A percentile compares a stretch with the other conserved stretches of the same genome.
Evolutionary conservation across 2,329 filamentous ascomycete species (phyloP).

Genomic region (Phyllosticta citribraziliensis): DNA sequence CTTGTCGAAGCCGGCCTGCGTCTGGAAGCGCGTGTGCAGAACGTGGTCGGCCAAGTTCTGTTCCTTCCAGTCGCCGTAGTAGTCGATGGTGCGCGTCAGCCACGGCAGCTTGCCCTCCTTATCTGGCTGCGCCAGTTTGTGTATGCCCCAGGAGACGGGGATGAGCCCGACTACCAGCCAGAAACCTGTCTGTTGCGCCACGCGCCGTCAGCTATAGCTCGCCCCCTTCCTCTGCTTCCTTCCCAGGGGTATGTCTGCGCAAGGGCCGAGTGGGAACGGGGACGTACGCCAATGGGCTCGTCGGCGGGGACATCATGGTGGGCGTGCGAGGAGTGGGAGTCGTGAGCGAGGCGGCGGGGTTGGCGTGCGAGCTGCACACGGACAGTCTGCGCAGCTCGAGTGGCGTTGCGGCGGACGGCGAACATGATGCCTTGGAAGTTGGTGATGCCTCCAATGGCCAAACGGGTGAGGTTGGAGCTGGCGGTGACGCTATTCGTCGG

Average conservation of each 20-base stretch:
- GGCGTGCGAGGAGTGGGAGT: constrained; percentile 17
- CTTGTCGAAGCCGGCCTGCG: constrained; percentile 53
- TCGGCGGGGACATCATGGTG: constrained; percentile 30
- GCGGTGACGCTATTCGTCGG: neutral
- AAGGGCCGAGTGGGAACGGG: neutral
- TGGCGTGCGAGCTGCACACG: constrained; percentile 27
- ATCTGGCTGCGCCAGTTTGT: constrained; percentile 33
- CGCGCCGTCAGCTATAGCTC: constrained; percentile 18
- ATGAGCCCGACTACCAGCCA: constrained; percentile 37
- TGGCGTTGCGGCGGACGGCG: constrained; percentile 34
- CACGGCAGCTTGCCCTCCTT: constrained; percentile 31
- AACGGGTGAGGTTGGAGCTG: neutral
- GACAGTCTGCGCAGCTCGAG: constrained; percentile 31
- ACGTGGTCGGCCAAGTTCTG: constrained; percentile 41
- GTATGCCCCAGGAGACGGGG: constrained; percentile 36
- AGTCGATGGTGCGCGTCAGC: constrained; percentile 44
- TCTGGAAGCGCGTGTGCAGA: constrained; percentile 49
- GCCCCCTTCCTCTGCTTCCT: neutral
- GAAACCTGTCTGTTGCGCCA: constrained; percentile 31
- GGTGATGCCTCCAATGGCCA: neutral
- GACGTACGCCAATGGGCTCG: constrained; percentile 44
- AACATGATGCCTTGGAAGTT: constrained; percentile 29
- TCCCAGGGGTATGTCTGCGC: neutral
- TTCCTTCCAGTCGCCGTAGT: constrained; percentile 45
- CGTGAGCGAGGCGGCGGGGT: constrained; percentile 30